phyloP scores from a whole-genome alignment of 805 yeast genomes.

The Saccharomyces mikatae region DNA sequence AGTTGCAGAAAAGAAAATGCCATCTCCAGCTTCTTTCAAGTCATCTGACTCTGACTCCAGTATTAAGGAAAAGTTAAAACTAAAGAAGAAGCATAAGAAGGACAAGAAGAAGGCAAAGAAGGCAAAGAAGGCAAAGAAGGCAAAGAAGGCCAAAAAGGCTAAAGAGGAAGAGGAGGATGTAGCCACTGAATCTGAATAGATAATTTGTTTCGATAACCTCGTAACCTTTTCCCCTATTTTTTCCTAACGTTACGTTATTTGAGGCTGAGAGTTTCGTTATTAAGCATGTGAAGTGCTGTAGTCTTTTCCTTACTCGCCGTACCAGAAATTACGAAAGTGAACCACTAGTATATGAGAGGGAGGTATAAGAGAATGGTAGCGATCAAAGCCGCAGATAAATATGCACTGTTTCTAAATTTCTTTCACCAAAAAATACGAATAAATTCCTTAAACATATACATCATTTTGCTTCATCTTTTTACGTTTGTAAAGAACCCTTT shows the following conservation, averaged over 20 bases:
- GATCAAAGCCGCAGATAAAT: background rate
- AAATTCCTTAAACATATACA: background rate
- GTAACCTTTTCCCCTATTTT: background rate
- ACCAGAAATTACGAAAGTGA: background rate
- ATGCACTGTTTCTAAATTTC: background rate
- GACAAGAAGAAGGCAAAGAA: conserved; percentile 3
- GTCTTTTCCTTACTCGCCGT: background rate
- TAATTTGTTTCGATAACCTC: background rate
- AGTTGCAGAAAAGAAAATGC: conserved; percentile 33
- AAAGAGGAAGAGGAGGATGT: conserved; percentile 3
- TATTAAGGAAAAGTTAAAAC: conserved; percentile 4
- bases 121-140: conserved; percentile 9
- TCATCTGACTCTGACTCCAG: conserved; percentile 11
- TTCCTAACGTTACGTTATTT: background rate
- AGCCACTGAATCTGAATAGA: background rate
- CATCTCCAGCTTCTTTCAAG: conserved; percentile 8
- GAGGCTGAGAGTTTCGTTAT: background rate
- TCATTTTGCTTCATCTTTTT: background rate
- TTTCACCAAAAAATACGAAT: background rate
- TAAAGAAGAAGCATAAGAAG: conserved; percentile 1
- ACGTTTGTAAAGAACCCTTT: background rate
- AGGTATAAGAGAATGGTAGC: background rate
- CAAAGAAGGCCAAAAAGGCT: conserved; percentile 10
- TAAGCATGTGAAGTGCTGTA: background rate
- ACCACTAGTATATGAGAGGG: background rate